A percentile compares a stretch with the other conserved stretches of the same genome.
These are phyloP conservation scores for Boletus vinaceobasis DNA, from an alignment of 768 basidiomycete species.

Conservation along the genomic window DNA sequence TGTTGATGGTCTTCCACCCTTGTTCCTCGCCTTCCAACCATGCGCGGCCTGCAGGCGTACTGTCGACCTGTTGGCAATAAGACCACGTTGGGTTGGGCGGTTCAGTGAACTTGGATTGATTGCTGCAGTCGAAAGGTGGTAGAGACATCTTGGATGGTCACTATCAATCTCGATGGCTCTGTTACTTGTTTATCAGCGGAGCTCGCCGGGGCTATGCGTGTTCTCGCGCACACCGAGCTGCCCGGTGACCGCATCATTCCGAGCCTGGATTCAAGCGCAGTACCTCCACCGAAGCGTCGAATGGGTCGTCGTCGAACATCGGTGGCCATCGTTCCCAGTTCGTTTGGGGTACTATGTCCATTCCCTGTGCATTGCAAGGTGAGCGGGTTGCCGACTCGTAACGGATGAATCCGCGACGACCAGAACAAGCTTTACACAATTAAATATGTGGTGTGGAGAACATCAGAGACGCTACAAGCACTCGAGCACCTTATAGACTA, in stretches of 20 bases:
- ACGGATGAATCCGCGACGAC: neutral
- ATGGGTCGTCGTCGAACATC: neutral
- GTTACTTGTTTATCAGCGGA: neutral
- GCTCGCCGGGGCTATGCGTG: neutral
- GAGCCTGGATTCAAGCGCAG: too few relatives aligned
- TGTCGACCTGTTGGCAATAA: constrained; percentile 29
- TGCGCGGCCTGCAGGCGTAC: constrained; percentile 25
- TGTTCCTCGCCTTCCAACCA: constrained; percentile 35
- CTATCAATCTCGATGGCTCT: neutral
- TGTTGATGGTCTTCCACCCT: constrained; percentile 35
- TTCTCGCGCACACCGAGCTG: neutral
- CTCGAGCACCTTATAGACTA: too few relatives aligned
- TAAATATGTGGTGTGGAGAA: too few relatives aligned
- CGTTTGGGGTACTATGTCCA: neutral
- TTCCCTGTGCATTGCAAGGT: neutral
- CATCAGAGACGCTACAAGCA: too few relatives aligned
- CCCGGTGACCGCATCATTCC: neutral
- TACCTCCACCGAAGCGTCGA: neutral
- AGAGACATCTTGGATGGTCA: constrained; percentile 23
- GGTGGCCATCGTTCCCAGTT: neutral
- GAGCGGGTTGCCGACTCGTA: neutral
- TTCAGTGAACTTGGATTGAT: constrained; percentile 25
- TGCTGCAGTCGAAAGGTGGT: constrained; percentile 24
- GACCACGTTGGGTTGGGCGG: constrained; percentile 32
- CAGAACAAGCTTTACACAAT: neutral